phyloP scores from a whole-genome alignment of 2,329 filamentous ascomycete species.

The Penicillium sp. region DNA sequence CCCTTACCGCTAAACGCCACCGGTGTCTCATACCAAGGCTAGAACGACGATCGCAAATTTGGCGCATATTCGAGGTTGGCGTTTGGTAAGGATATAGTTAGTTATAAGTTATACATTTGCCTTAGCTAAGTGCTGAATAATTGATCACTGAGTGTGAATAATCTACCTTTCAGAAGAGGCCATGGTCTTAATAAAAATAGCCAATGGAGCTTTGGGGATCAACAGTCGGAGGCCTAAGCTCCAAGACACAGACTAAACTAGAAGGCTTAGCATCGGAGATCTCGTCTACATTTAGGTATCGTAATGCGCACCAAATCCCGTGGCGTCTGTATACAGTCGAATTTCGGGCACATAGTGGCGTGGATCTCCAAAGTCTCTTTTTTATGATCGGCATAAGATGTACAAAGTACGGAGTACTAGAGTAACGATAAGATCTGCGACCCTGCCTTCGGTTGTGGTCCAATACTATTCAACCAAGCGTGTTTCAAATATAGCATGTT shows the following conservation, averaged over 20 bases:
- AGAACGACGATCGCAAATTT: background rate
- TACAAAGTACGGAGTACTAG: background rate
- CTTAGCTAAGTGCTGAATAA: background rate
- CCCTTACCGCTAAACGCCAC: background rate
- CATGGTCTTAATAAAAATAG: background rate
- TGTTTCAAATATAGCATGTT: background rate
- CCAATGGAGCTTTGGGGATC: background rate
- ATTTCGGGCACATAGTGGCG: background rate
- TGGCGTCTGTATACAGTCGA: background rate
- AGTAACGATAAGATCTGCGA: background rate
- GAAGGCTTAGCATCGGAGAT: background rate
- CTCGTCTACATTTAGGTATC: background rate
- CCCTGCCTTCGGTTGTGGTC: background rate
- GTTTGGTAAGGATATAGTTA: background rate
- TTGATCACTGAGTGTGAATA: background rate
- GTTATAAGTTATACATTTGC: background rate
- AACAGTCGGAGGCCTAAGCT: background rate
- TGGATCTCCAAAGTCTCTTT: background rate
- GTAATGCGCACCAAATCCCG: background rate
- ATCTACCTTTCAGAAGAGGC: background rate
- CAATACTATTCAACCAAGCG: background rate
- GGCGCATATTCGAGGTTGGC: background rate
- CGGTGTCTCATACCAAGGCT: background rate
- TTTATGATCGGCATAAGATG: background rate
- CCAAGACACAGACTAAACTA: background rate